A percentile compares a stretch with the other conserved stretches of the same genome.
Conservation (phyloP, 345 rosid genomes). For the Melastoma malabathricum region DNA sequence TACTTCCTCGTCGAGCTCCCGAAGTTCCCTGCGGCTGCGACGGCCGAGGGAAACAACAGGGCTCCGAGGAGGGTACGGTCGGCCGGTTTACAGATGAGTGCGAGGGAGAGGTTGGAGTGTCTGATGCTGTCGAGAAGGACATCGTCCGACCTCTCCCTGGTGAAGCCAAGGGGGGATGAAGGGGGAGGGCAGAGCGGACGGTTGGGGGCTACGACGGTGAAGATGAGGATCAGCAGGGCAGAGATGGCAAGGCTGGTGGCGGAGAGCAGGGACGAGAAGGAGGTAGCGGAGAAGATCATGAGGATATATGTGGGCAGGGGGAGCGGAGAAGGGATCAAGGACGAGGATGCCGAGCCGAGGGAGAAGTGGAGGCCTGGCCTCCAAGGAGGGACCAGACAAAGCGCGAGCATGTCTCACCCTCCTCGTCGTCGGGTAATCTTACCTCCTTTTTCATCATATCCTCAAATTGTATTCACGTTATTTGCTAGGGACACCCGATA, state of each 20-base stretch:
- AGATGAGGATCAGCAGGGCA: constrained; percentile 55
- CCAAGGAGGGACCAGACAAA: no score
- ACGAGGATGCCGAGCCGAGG: background rate
- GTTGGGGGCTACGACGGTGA: constrained; percentile 27
- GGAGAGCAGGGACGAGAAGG: constrained; percentile 46
- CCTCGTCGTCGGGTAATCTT: no score
- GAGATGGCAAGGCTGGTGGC: constrained; percentile 54
- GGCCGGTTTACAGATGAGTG: constrained; percentile 50
- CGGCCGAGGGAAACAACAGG: constrained; percentile 10
- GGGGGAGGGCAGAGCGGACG: background rate
- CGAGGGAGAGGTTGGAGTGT: constrained; percentile 76
- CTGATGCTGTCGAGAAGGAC: constrained; percentile 73
- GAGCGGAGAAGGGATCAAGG: constrained; percentile 4
- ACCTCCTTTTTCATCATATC: no score
- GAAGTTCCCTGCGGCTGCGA: constrained; percentile 14
- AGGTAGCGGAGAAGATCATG: constrained; percentile 61
- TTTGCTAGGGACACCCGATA: no score
- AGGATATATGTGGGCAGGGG: constrained; percentile 24
- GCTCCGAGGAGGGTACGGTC: constrained; percentile 63
- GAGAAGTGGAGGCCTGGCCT: no score
- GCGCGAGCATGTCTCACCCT: no score
- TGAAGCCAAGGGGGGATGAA: constrained; percentile 1
- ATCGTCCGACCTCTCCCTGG: constrained; percentile 43
- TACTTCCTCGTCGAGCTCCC: constrained; percentile 85
- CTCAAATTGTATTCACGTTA: no score